Conservation (phyloP, 306 rosid species). For the Medicago lupulina region DNA sequence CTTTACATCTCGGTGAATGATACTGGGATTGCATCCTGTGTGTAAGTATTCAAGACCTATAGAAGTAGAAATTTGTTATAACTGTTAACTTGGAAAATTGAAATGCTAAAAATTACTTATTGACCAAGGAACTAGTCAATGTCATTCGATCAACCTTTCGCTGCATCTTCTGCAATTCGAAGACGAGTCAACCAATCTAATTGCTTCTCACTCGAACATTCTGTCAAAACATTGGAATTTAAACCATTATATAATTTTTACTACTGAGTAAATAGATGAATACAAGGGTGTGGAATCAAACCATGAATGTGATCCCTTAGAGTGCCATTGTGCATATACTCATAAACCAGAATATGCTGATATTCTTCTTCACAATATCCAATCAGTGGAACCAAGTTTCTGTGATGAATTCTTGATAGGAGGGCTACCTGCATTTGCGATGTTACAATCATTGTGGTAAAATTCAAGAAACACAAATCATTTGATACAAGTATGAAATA, state of each 20-base stretch:
- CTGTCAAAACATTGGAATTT: slow-evolving; percentile 54
- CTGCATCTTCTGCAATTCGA: slow-evolving; percentile 91
- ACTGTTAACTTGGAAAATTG: slow-evolving; percentile 37
- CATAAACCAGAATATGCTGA: slow-evolving; percentile 84
- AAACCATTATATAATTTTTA: slow-evolving; percentile 28
- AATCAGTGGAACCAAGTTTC: slow-evolving; percentile 95
- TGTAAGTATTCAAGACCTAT: slow-evolving; percentile 94
- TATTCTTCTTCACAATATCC: slow-evolving; percentile 96
- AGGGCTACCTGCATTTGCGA: slow-evolving; percentile 79
- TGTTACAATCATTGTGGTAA: too few relatives aligned
- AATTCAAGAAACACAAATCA: too few relatives aligned
- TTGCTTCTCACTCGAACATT: slow-evolving; percentile 52
- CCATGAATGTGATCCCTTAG: slow-evolving; percentile 88
- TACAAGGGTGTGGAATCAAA: slow-evolving; percentile 44
- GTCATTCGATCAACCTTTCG: slow-evolving; percentile 68
- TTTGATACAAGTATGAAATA: slow-evolving; percentile 32
- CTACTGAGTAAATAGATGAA: slow-evolving; percentile 20
- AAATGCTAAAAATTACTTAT: slow-evolving; percentile 20
- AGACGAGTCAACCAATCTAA: slow-evolving; percentile 91
- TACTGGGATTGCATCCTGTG: slow-evolving; percentile 97
- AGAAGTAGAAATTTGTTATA: slow-evolving; percentile 36
- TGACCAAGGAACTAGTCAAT: slow-evolving; percentile 27
- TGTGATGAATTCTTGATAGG: slow-evolving; percentile 93
- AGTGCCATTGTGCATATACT: slow-evolving; percentile 97
- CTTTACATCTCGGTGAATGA: slow-evolving; percentile 93